Conservation (phyloP, 331 rosid species). For the Quercus tomentella region DNA sequence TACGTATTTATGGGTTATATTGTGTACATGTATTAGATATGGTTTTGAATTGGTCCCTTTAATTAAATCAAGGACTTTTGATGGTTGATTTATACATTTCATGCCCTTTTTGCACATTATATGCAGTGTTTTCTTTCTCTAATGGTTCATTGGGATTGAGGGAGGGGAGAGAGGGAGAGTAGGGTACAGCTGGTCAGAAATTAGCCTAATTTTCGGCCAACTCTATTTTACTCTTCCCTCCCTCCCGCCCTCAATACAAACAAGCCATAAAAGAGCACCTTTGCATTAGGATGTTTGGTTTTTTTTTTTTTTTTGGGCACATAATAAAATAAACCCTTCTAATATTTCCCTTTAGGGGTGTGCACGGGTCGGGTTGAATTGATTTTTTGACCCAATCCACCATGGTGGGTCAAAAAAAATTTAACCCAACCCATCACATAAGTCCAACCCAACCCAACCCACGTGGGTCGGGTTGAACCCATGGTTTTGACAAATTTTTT, state of each 20-base stretch:
- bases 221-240: accelerated
- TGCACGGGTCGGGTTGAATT: too few species aligned
- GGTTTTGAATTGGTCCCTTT: background rate
- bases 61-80: background rate
- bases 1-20: background rate
- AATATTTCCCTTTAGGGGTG: background rate
- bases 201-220: accelerated
- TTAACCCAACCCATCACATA: too few species aligned
- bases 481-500: too few species aligned
- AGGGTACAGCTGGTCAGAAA: accelerated
- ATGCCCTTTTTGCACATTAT: background rate
- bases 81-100: background rate
- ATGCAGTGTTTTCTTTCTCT: background rate
- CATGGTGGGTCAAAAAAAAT: too few species aligned
- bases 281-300: background rate
- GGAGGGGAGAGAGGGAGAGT: accelerated
- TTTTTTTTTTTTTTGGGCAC: background rate
- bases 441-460: too few species aligned
- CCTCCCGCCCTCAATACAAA: accelerated
- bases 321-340: background rate
- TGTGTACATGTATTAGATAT: background rate
- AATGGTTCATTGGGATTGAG: accelerated
- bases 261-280: background rate
- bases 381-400: too few species aligned
- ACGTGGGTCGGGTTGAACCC: too few species aligned